These are phyloP conservation scores for Entomortierella chlamydospora DNA, from an alignment of 192 early-diverging fungal genomes.

Conservation along the genomic window DNA sequence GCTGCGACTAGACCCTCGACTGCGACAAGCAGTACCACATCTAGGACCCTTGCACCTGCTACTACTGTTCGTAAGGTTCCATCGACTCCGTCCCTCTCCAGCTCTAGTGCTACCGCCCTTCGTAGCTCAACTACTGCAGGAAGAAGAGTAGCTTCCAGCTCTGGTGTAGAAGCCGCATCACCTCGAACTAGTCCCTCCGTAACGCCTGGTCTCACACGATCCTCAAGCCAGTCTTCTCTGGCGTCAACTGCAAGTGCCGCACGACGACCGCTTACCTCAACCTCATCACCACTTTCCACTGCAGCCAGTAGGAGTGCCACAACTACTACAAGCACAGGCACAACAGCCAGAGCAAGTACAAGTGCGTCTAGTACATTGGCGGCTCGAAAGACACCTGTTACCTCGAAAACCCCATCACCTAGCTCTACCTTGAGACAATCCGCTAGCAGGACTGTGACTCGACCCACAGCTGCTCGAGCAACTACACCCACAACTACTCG, in stretches of 20 bases:
- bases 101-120: not conserved
- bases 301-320: not conserved
- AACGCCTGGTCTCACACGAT: not conserved
- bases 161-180: constrained; percentile 3
- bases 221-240: constrained; percentile 23
- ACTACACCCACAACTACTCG: constrained; percentile 8
- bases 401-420: constrained; percentile 28
- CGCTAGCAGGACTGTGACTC: constrained; percentile 1
- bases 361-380: constrained; percentile 1
- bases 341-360: constrained; percentile 1
- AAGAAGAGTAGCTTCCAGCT: constrained; percentile 40
- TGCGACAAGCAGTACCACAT: not conserved
- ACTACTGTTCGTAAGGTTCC: constrained; percentile 31
- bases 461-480: constrained; percentile 18
- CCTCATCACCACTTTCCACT: not conserved
- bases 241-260: constrained; percentile 1
- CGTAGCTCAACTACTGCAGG: constrained; percentile 3
- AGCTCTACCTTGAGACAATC: constrained; percentile 20
- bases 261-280: not conserved
- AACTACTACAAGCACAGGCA: constrained; percentile 3
- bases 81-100: constrained; percentile 31
- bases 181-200: constrained; percentile 13
- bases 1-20: not conserved
- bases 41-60: constrained; percentile 2
- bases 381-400: constrained; percentile 13